Evolutionary conservation across 768 basidiomycete species (phyloP).

Genomic region (Leccinum variicolor): DNA sequence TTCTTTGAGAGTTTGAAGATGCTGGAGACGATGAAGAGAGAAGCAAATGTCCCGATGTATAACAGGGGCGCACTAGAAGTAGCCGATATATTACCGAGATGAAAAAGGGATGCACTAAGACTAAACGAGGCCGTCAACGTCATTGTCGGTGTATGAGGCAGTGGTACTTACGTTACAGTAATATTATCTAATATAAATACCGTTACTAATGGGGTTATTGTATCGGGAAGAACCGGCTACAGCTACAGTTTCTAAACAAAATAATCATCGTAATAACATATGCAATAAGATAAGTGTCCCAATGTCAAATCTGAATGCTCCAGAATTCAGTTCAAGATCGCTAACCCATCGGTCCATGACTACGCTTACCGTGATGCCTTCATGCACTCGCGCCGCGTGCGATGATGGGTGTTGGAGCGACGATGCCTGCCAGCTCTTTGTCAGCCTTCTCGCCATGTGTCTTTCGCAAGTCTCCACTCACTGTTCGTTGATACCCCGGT

Average conservation of each 20-base stretch:
- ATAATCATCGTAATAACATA: neutral
- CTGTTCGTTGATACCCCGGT: neutral
- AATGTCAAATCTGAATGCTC: neutral
- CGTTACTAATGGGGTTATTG: neutral
- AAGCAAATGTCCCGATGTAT: neutral
- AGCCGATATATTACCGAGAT: neutral
- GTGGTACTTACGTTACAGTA: neutral
- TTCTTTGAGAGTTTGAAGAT: conserved; percentile 10
- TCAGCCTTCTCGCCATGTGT: conserved; percentile 3
- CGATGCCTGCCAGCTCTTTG: neutral
- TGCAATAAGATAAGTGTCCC: neutral
- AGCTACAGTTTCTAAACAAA: neutral
- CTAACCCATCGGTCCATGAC: neutral
- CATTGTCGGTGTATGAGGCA: too few relatives aligned
- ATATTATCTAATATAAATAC: neutral
- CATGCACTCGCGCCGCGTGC: neutral
- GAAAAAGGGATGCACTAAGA: neutral
- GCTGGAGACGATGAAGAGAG: conserved; percentile 8
- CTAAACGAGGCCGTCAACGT: neutral
- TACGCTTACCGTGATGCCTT: neutral
- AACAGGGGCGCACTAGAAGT: neutral
- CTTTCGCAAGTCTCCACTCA: conserved; percentile 4
- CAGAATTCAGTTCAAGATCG: neutral
- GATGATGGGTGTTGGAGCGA: neutral
- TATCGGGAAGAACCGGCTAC: neutral